Evolutionary conservation across 23 red algal species (phyloP).

Genomic region (Chondrus crispus): DNA sequence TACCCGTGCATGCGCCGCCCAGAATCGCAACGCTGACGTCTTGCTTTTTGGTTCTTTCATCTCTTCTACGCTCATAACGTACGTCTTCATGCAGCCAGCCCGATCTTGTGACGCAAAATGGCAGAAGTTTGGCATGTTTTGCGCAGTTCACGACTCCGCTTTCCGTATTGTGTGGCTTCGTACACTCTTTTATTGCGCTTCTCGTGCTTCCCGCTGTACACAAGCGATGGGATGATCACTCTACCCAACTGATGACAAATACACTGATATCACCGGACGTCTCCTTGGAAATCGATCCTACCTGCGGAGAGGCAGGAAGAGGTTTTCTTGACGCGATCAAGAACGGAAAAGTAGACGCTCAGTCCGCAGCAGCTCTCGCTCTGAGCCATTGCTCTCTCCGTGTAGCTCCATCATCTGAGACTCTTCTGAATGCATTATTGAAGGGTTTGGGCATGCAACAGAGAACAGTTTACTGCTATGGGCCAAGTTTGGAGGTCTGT

Average conservation of each 20-base stretch:
- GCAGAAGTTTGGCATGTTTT: constrained; percentile 86
- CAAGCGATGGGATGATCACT: too few species aligned
- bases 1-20: neutral
- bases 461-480: neutral
- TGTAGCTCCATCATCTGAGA: constrained; percentile 35
- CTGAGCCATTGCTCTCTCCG: constrained; percentile 23
- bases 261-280: too few species aligned
- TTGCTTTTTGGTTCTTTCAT: neutral
- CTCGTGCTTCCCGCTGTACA: too few species aligned
- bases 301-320: neutral
- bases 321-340: constrained; percentile 18
- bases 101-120: constrained; percentile 91
- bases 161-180: too few species aligned
- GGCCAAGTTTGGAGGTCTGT: constrained; percentile 29
- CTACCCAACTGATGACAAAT: too few species aligned
- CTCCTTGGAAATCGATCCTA: neutral
- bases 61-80: neutral
- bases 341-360: constrained; percentile 6
- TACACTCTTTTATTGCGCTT: too few species aligned
- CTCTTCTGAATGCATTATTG: constrained; percentile 5
- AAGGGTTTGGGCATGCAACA: constrained; percentile 22
- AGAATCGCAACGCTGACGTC: neutral
- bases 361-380: constrained; percentile 19
- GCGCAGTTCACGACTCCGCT: too few species aligned
- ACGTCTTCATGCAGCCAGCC: constrained; percentile 66